Base-by-base conservation (phyloP, 2,329 filamentous ascomycete genomes). In the Didymella pinodella region DNA sequence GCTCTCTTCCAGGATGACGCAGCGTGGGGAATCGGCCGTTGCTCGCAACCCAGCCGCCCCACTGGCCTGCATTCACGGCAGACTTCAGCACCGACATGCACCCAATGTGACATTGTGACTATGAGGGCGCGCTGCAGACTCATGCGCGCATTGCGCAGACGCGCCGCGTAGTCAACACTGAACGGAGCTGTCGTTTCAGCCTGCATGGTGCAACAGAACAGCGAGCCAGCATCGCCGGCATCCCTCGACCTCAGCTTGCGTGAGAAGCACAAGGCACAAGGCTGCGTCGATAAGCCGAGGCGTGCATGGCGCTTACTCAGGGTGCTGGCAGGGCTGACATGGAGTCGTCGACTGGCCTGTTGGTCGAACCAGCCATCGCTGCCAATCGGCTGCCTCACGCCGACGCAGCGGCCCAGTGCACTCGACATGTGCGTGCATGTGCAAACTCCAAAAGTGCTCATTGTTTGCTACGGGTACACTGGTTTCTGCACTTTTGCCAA, bases 1-100 rank as follows among this genome's bases (percentile, higher is more conserved):
- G 64, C 63, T 53, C 56, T 53, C 53, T 61, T 44, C 40, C 26
- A 34, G 16, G 40, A 54, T 54, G 54, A 58, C 54, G 59, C 54
- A 58, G 54, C 54, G 58, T 57, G 58, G 59, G 55, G 51, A 57
- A 47, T 49, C 54, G 45, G 51, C 49, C 49, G 51, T 47, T 55
- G 51, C 48, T 48, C 45, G 52, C 51, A 57, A 57, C 48, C 54
- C 55, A 58, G 59, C 59, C 49, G 56, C 34, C 46, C 52, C 36
- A 45, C 51, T 31, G 22, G 10, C 55, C 38, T 34, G 31, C 45
- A 22, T 29, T 25, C 41, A 38, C 43, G 28, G 40, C 49, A 28
- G 49, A 26, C 36, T 40, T n/a, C 49, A 31, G 49, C 38, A 43
- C 48, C 22, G 32, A 41, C 41, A 25, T 28, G 25, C 32, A 26